Percentiles rank a stretch among this genome's conserved stretches.
Evolutionary conservation across 106 monocot species (phyloP).

Genomic region (Apostasia shenzhenica): DNA sequence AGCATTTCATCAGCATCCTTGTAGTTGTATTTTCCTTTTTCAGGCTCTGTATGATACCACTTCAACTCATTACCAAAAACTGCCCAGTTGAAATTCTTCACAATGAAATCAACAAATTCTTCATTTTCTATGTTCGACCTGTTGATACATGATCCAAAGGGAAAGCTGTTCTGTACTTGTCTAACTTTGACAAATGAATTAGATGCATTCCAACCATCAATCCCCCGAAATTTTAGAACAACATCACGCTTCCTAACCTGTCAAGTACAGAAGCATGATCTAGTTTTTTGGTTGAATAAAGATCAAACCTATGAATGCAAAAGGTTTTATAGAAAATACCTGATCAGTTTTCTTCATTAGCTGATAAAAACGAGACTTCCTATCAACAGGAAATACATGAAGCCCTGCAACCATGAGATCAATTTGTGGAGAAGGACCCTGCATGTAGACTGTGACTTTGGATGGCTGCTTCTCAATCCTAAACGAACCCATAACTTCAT

Average conservation of each 20-base stretch:
- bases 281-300: neutral
- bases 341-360: slow-evolving; percentile 82
- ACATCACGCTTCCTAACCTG: slow-evolving; percentile 67
- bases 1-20: slow-evolving; percentile 82
- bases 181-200: slow-evolving; percentile 46
- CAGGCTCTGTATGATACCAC: slow-evolving; percentile 76
- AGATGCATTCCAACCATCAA: neutral
- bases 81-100: slow-evolving; percentile 92
- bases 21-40: slow-evolving; percentile 69
- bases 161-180: slow-evolving; percentile 73
- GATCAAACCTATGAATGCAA: neutral
- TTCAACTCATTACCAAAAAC: slow-evolving; percentile 97
- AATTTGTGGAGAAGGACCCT: slow-evolving; percentile 68
- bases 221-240: slow-evolving; percentile 38
- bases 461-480: slow-evolving; percentile 72
- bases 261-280: neutral
- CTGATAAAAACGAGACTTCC: slow-evolving; percentile 55
- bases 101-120: slow-evolving; percentile 75
- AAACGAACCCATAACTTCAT: slow-evolving; percentile 79
- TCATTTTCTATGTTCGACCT: slow-evolving; percentile 83
- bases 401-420: slow-evolving; percentile 72
- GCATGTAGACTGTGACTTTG: slow-evolving; percentile 73
- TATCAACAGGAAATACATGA: slow-evolving; percentile 66
- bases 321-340: slow-evolving; percentile 25
- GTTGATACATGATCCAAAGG: slow-evolving; percentile 72